phyloP scores from a whole-genome alignment of 768 basidiomycete species.

The Gymnopilus junonius region DNA sequence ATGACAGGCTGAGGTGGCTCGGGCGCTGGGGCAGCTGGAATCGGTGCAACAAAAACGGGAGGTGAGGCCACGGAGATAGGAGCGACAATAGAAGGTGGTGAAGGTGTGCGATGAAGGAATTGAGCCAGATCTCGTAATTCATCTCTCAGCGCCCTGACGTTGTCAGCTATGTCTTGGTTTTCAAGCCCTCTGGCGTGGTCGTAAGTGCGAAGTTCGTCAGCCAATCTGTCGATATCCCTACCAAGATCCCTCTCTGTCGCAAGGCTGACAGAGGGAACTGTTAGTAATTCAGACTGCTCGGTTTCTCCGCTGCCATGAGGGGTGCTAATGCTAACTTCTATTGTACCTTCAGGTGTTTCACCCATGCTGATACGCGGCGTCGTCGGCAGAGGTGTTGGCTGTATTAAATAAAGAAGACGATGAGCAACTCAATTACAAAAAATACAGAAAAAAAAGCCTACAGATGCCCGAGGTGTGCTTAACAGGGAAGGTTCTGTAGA shows the following conservation, averaged over 20 bases:
- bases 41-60: background rate
- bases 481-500: conserved; percentile 61
- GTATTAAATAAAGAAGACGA: background rate
- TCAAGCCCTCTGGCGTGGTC: conserved; percentile 68
- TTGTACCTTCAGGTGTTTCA: conserved; percentile 43
- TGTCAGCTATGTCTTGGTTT: conserved; percentile 63
- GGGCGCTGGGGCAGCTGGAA: conserved; percentile 3
- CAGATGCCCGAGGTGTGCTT: conserved; percentile 48
- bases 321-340: conserved; percentile 43
- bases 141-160: conserved; percentile 71
- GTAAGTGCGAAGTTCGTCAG: conserved; percentile 58
- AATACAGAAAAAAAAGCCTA: background rate
- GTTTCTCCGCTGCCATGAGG: conserved; percentile 42
- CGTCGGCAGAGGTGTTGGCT: conserved; percentile 24
- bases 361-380: conserved; percentile 9
- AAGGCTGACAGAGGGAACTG: conserved; percentile 39
- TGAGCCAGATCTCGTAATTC: conserved; percentile 69
- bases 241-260: conserved; percentile 56
- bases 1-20: conserved; percentile 15
- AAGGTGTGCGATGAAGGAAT: conserved; percentile 50
- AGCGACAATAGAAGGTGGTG: conserved; percentile 21
- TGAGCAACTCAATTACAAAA: background rate
- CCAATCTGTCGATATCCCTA: conserved; percentile 49
- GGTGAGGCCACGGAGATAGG: background rate
- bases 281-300: conserved; percentile 37